Conservation (phyloP, 192 early-diverging fungal genomes). For the Coemansia sp. region DNA sequence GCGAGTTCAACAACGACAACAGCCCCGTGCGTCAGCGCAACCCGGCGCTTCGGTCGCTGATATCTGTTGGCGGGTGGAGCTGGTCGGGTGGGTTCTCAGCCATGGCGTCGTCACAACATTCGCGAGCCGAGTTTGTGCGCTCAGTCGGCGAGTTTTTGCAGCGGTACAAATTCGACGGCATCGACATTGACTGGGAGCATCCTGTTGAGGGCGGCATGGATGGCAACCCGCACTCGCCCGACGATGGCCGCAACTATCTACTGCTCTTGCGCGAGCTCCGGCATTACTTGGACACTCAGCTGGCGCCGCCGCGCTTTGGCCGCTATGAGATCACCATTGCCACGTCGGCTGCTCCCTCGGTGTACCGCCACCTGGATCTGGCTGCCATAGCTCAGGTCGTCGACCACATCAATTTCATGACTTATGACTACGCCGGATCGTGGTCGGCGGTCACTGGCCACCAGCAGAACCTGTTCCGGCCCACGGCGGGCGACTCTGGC, state of each 20-base stretch:
- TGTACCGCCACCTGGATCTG: slow-evolving; percentile 64
- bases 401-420: slow-evolving; percentile 89
- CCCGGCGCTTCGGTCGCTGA: slow-evolving; percentile 64
- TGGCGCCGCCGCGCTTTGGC: slow-evolving; percentile 34
- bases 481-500: slow-evolving; percentile 59
- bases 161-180: slow-evolving; percentile 53
- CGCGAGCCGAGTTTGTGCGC: slow-evolving; percentile 61
- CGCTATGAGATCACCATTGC: slow-evolving; percentile 69
- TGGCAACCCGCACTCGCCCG: slow-evolving; percentile 59
- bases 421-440: slow-evolving; percentile 74
- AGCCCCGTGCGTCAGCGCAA: slow-evolving; percentile 55
- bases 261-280: slow-evolving; percentile 73
- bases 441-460: slow-evolving; percentile 73
- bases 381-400: slow-evolving; percentile 62
- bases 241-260: slow-evolving; percentile 81
- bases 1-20: slow-evolving; percentile 60
- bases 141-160: slow-evolving; percentile 50
- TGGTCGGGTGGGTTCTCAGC: slow-evolving; percentile 69
- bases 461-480: slow-evolving; percentile 78
- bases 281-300: slow-evolving; percentile 57
- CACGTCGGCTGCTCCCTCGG: slow-evolving; percentile 60
- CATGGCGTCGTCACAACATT: slow-evolving; percentile 54
- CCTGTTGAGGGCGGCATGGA: slow-evolving; percentile 64
- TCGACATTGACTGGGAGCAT: slow-evolving; percentile 80
- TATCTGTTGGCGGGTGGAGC: slow-evolving; percentile 80